Conservation (phyloP, 768 basidiomycete genomes). For the Russula foetens region DNA sequence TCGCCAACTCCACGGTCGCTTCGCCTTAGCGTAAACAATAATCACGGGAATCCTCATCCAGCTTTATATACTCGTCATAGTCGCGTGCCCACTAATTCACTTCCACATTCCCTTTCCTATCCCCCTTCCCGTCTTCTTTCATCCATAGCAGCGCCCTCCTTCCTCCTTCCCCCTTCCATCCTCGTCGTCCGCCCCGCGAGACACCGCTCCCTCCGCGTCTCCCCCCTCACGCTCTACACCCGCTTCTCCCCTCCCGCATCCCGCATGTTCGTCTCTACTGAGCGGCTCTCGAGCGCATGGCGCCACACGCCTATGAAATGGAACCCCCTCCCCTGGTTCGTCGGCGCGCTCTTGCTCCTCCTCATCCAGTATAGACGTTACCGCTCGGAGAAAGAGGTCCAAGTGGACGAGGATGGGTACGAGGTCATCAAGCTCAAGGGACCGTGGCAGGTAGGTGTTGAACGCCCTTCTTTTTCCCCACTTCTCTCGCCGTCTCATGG, state of each 20-base stretch:
- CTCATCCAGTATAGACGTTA: conserved; percentile 59
- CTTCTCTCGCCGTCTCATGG: not conserved
- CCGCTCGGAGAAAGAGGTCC: conserved; percentile 51
- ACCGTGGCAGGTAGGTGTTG: conserved; percentile 75
- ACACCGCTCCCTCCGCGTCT: not conserved
- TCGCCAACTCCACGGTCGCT: not conserved
- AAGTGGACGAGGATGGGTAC: conserved; percentile 75
- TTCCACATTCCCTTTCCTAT: not conserved
- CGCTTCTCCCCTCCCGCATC: not conserved
- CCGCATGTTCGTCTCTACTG: conserved; percentile 29
- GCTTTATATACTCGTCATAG: not conserved
- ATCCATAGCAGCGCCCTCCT: too few relatives aligned
- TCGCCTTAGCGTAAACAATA: not conserved
- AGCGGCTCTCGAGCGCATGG: conserved; percentile 69
- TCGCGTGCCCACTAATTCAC: conserved; percentile 3
- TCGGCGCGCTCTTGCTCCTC: conserved; percentile 83
- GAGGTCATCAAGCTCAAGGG: conserved; percentile 78
- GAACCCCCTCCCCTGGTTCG: conserved; percentile 89
- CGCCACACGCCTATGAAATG: conserved; percentile 84
- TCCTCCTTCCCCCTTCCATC: not conserved
- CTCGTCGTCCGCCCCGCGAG: not conserved
- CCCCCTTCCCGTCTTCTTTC: not conserved
- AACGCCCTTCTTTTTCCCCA: not conserved
- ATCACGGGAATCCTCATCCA: conserved; percentile 1
- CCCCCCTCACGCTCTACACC: not conserved